Evolutionary conservation across 352 stramenopile genomes (phyloP).

Genomic region (Phytopythium chamaehyphon): DNA sequence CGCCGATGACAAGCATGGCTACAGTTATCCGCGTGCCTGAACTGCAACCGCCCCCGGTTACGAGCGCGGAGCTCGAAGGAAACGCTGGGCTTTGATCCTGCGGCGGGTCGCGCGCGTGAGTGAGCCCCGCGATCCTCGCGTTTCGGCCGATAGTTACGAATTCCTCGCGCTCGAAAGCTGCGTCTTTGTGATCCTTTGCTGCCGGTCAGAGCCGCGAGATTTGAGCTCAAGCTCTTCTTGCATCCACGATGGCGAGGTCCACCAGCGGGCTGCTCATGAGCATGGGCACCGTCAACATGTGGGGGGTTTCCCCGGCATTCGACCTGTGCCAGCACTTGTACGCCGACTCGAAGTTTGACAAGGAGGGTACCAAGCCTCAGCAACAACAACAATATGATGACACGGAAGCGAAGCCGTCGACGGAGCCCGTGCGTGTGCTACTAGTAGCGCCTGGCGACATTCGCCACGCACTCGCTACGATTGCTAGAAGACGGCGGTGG

Average conservation of each 20-base stretch:
- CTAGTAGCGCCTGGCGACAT: conserved; percentile 72
- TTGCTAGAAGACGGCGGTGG: conserved; percentile 43
- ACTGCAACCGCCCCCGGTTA: too few relatives aligned
- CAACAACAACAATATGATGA: conserved; percentile 2
- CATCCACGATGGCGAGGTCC: conserved; percentile 60
- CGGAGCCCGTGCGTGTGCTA: conserved; percentile 45
- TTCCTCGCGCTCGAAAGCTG: neutral
- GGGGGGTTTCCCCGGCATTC: conserved; percentile 79
- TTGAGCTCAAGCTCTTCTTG: too few relatives aligned
- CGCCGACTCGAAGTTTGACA: neutral
- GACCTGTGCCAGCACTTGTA: conserved; percentile 40
- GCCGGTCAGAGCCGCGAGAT: too few relatives aligned
- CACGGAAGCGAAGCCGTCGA: conserved; percentile 11
- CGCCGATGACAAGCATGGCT: too few relatives aligned
- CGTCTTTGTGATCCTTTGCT: too few relatives aligned
- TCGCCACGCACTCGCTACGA: conserved; percentile 60
- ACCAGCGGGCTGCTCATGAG: conserved; percentile 64
- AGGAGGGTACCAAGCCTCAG: neutral
- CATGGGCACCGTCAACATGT: conserved; percentile 83
- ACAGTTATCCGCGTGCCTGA: too few relatives aligned
- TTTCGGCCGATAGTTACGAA: too few relatives aligned
- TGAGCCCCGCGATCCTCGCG: too few relatives aligned
- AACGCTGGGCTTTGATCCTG: too few relatives aligned
- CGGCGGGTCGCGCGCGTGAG: too few relatives aligned
- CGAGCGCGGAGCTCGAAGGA: too few relatives aligned